phyloP scores from a whole-genome alignment of 176 grass and related monocot species.

The Dendrocalamus sinicus region DNA sequence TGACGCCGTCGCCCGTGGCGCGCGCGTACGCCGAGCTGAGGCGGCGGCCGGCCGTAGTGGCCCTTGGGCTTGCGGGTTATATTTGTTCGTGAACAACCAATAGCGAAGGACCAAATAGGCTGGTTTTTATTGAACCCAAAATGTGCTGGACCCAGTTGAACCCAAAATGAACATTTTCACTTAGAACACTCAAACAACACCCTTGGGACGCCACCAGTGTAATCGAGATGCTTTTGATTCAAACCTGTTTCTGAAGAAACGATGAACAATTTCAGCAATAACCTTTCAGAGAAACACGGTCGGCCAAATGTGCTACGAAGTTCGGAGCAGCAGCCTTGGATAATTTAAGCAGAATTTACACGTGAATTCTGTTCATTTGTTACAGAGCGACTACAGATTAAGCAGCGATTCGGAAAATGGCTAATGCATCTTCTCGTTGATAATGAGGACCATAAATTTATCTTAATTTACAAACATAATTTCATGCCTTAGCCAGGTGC shows the following conservation, averaged over 20 bases:
- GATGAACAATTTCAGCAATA: neutral
- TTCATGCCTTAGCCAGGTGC: slow-evolving; percentile 10
- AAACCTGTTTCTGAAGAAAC: neutral
- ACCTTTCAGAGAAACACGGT: neutral
- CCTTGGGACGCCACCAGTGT: no score
- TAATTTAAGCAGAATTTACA: neutral
- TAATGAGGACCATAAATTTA: neutral
- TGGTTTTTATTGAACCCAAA: no score
- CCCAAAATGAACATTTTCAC: neutral
- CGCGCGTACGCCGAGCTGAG: no score
- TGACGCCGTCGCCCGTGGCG: no score
- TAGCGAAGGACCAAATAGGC: no score
- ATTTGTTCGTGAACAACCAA: no score
- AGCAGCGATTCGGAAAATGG: neutral
- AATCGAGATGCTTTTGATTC: neutral
- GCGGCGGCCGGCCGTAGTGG: no score
- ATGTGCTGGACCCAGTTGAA: neutral
- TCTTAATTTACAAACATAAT: slow-evolving; percentile 34
- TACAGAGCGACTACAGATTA: neutral
- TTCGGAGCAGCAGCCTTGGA: neutral
- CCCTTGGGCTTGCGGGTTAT: no score
- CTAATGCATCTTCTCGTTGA: neutral
- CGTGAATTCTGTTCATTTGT: neutral
- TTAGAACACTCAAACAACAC: neutral
- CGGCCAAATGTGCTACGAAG: neutral